Evolutionary conservation across 805 yeast genomes (phyloP), one percentile per base, ranked within the genome.

Genomic region (Metschnikowia dekortorum): DNA sequence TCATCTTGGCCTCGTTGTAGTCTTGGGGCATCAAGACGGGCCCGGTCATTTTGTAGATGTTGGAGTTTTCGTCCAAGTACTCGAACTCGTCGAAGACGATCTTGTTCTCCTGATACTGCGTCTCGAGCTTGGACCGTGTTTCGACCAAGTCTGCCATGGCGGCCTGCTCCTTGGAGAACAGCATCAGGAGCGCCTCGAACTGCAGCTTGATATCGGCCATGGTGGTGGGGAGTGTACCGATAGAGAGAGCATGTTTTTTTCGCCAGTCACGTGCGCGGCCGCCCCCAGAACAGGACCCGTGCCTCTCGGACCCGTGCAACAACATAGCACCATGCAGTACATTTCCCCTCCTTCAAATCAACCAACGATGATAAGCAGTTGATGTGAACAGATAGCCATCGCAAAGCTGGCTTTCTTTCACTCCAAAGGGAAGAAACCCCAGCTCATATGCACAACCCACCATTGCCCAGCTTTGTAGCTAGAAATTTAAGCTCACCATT

Each of bases 11-110:
- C 67, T 94, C 98, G 9, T 65, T 65, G 52, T 80, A 79, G 49
- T 90, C 96, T 62, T 92, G 97, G 2, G 97, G 97, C 53, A 95
- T 74, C 52, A 94, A 74, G 4, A 92, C 90, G 6, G 96, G 96
- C 1, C 99, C 99, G 28, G 92, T 87, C 56, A 91, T 76, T 68
- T 94, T 94, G 71, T 81, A 94, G 28, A 94, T 83, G 59, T 87
- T 87, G 13, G 95, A 77, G 36, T 81, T 86, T 34, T 82, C 87
- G 49, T 80, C 79, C 50, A 87, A 71, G 40, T 58, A 52, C 30
- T 78, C 80, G 60, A 94, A 87, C 68, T 94, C 99, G 50, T 80
- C 84, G 56, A 83, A 76, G 13, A 94, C 99, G 45, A 94, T 91
- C 60, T 83, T 83, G 67, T 91, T 91, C 67, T 94, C 99, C 68